A percentile compares a stretch with the other conserved stretches of the same genome.
Conservation (phyloP, 2,329 filamentous ascomycete species). For the Uncinocarpus reesii region DNA sequence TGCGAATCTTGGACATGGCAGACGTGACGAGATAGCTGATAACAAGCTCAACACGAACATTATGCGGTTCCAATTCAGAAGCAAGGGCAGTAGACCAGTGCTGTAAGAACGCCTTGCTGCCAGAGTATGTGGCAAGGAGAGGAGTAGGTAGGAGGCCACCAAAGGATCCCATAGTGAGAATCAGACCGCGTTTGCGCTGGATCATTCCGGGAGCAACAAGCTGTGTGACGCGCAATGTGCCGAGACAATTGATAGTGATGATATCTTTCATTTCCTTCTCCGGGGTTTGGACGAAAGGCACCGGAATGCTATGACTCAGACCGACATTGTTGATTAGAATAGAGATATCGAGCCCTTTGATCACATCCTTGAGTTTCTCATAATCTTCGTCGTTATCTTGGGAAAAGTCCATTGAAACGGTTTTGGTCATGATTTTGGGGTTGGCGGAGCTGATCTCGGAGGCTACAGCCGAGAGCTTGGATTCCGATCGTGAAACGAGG, state of each 20-base stretch:
- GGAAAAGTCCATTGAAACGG: conserved; percentile 84
- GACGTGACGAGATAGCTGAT: conserved; percentile 89
- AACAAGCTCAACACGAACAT: conserved; percentile 82
- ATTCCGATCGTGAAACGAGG: conserved; percentile 88
- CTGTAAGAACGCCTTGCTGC: conserved; percentile 95
- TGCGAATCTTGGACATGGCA: conserved; percentile 93
- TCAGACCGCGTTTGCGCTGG: conserved; percentile 71
- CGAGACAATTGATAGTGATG: conserved; percentile 88
- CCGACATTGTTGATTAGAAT: conserved; percentile 97
- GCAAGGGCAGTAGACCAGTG: conserved; percentile 86
- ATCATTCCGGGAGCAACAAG: conserved; percentile 76
- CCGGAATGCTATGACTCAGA: conserved; percentile 84
- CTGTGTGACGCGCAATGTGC: conserved; percentile 79
- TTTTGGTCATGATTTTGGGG: conserved; percentile 60
- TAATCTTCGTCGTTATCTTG: conserved; percentile 72
- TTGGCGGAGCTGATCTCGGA: conserved; percentile 60
- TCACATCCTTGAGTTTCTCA: conserved; percentile 55
- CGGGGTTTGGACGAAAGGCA: conserved; percentile 71
- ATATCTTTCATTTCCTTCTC: conserved; percentile 77
- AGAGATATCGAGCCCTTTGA: conserved; percentile 66
- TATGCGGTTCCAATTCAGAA: conserved; percentile 67
- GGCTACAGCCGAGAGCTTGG: conserved; percentile 72
- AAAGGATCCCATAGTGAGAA: conserved; percentile 96
- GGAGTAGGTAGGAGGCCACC: conserved; percentile 87
- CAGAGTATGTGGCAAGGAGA: conserved; percentile 88